These are phyloP conservation scores for Nissolia schottii DNA, from an alignment of 306 rosid genomes.

Conservation along the genomic window DNA sequence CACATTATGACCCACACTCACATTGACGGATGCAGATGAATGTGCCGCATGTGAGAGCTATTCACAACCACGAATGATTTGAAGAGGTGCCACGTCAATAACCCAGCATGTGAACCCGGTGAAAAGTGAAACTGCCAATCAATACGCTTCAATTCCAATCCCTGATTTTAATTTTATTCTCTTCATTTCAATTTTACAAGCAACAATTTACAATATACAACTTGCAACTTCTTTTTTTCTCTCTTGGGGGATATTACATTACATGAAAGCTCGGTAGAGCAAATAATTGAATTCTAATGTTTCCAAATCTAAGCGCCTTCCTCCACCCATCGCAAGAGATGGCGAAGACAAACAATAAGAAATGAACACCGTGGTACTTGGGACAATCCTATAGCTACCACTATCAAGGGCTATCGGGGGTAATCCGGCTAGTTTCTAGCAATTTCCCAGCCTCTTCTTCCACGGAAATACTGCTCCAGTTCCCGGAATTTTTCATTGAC, in stretches of 20 bases:
- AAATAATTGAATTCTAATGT: background rate
- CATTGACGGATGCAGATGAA: background rate
- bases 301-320: background rate
- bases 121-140: background rate
- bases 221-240: too few relatives aligned
- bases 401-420: slow-evolving; percentile 42
- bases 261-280: background rate
- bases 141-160: background rate
- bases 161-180: background rate
- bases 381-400: slow-evolving; percentile 23
- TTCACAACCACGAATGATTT: background rate
- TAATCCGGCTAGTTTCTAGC: slow-evolving; percentile 33
- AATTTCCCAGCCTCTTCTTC: slow-evolving; percentile 59
- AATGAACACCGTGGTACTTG: background rate
- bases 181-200: background rate
- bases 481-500: slow-evolving; percentile 59
- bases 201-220: slow-evolving; percentile 20
- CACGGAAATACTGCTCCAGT: slow-evolving; percentile 55
- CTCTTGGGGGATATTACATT: background rate
- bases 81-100: background rate
- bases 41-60: background rate
- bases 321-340: background rate
- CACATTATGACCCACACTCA: too few relatives aligned
- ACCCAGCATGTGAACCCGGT: background rate
- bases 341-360: background rate